Percentiles rank a stretch among this genome's conserved stretches.
Conservation (phyloP, 208 protist species). For the Leishmania turanica region DNA sequence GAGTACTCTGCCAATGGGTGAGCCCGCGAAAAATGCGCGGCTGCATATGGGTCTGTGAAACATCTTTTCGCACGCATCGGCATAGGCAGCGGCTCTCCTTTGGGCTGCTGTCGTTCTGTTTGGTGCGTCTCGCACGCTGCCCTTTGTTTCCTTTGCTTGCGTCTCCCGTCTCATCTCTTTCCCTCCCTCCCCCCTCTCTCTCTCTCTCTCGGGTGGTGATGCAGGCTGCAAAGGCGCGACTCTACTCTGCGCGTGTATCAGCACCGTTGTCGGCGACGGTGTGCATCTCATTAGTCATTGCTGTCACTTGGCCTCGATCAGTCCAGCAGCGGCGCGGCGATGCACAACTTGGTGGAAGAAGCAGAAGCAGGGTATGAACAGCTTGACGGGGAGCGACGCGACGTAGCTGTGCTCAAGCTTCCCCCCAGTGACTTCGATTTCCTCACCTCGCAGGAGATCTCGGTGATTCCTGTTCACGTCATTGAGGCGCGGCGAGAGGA, state of each 20-base stretch:
- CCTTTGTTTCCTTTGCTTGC: too few species aligned
- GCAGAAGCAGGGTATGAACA: constrained; percentile 33
- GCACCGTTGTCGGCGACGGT: not conserved
- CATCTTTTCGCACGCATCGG: not conserved
- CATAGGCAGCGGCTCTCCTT: not conserved
- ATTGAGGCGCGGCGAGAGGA: constrained; percentile 43
- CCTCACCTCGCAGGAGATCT: constrained; percentile 27
- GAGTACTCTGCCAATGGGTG: not conserved
- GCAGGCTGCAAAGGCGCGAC: not conserved
- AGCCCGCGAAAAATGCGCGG: not conserved
- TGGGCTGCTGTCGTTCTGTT: not conserved
- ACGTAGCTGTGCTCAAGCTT: constrained; percentile 3
- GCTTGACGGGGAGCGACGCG: not conserved
- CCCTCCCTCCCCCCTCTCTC: not conserved
- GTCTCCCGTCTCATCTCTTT: not conserved
- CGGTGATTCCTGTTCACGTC: constrained; percentile 40
- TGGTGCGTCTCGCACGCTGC: not conserved
- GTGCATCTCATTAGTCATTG: too few species aligned
- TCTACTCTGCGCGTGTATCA: not conserved
- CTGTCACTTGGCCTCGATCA: not conserved
- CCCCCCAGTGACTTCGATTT: constrained; percentile 56
- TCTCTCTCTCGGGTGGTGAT: not conserved
- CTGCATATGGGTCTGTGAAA: not conserved
- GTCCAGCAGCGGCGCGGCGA: not conserved
- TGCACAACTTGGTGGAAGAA: constrained; percentile 18